Percentiles rank a stretch among this genome's conserved stretches.
Conservation (phyloP, 352 stramenopile species). For the Phytophthora sp. region DNA sequence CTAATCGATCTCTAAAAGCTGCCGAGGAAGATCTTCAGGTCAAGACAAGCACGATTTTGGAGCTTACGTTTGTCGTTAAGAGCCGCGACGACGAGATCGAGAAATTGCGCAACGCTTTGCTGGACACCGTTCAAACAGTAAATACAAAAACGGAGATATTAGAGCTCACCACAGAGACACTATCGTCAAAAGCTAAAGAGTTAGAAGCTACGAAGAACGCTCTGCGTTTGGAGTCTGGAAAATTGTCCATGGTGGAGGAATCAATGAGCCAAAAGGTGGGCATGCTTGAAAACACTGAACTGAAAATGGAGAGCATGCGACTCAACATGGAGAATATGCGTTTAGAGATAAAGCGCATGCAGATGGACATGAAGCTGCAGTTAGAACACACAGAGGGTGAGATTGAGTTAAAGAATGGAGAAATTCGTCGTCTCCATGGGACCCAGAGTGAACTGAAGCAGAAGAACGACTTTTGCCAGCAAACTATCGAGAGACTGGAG, state of each 20-base stretch:
- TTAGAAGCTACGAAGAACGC: constrained; percentile 60
- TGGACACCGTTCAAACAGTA: constrained; percentile 61
- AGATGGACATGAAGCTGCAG: constrained; percentile 80
- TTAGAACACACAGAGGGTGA: constrained; percentile 66
- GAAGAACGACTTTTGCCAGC: constrained; percentile 61
- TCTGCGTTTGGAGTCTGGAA: constrained; percentile 59
- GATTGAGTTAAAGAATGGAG: constrained; percentile 76
- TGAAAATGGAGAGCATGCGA: constrained; percentile 71
- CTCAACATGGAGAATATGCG: constrained; percentile 62
- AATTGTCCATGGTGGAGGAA: constrained; percentile 62
- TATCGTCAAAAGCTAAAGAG: constrained; percentile 67
- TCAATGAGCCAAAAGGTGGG: constrained; percentile 66
- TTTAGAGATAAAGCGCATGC: constrained; percentile 72
- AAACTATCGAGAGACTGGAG: constrained; percentile 58
- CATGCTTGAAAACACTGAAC: constrained; percentile 63
- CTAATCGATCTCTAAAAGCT: constrained; percentile 32
- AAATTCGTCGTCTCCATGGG: constrained; percentile 62
- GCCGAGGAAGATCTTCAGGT: constrained; percentile 49
- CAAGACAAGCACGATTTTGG: constrained; percentile 67
- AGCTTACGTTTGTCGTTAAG: constrained; percentile 82
- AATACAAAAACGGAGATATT: constrained; percentile 74
- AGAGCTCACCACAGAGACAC: constrained; percentile 61
- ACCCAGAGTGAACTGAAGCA: constrained; percentile 58
- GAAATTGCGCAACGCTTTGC: constrained; percentile 48
- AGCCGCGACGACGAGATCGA: constrained; percentile 76